phyloP scores from a whole-genome alignment of 2,329 filamentous ascomycete genomes.

The Septoria linicola region DNA sequence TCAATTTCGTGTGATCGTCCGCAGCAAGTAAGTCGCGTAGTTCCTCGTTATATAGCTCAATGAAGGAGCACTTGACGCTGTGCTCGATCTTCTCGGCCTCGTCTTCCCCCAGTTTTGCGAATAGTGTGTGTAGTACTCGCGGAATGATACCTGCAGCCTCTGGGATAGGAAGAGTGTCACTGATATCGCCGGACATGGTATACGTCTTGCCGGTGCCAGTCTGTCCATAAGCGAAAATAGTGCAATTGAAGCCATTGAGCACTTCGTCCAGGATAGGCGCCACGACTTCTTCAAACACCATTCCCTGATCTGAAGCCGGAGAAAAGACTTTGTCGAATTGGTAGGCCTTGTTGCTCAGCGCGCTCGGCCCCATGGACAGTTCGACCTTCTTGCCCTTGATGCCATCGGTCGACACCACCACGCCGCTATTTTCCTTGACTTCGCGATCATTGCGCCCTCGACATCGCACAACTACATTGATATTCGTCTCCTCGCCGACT shows the following conservation, averaged over 20 bases:
- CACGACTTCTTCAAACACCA: constrained; percentile 94
- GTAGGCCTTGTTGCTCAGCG: constrained; percentile 93
- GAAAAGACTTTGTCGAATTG: constrained; percentile 97
- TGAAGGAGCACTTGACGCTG: constrained; percentile 96
- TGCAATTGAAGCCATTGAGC: constrained; percentile 92
- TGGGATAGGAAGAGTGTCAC: constrained; percentile 81
- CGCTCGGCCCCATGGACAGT: constrained; percentile 87
- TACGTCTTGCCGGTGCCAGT: constrained; percentile 98
- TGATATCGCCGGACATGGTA: constrained; percentile 98
- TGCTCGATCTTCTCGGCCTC: constrained; percentile 66
- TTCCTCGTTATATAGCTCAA: constrained; percentile 98
- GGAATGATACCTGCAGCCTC: constrained; percentile 95
- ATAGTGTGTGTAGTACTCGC: constrained; percentile 81
- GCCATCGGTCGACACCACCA: constrained; percentile 86
- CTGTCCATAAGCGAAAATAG: constrained; percentile 97
- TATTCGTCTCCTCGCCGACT: constrained; percentile 80
- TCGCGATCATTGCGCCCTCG: constrained; percentile 90
- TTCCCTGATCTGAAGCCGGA: constrained; percentile 85
- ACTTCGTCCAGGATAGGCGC: constrained; percentile 93
- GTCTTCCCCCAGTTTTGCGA: constrained; percentile 76
- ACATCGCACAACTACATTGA: constrained; percentile 94
- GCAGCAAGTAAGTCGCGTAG: constrained; percentile 80
- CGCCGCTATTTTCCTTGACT: constrained; percentile 88
- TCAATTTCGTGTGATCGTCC: constrained; percentile 82
- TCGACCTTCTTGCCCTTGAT: constrained; percentile 81